These are phyloP conservation scores for Pseudoscleropodium purum DNA, from an alignment of 225 moss, liverwort and hornwort species.

Conservation along the genomic window DNA sequence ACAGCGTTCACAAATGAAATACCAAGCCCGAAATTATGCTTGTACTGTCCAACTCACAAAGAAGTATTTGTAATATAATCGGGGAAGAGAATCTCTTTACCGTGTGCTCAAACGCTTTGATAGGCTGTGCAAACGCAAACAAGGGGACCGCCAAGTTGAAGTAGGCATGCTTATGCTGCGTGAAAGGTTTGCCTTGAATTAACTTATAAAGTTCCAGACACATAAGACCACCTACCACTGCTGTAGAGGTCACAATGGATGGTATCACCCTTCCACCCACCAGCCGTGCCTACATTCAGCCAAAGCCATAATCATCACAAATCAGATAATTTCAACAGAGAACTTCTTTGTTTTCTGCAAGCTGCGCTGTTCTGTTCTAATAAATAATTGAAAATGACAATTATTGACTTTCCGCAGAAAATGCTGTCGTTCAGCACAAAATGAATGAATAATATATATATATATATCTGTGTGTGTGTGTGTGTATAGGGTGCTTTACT, in stretches of 20 bases:
- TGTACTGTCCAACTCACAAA: neutral
- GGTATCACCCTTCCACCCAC: constrained; percentile 82
- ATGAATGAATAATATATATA: neutral
- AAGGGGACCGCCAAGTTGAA: constrained; percentile 88
- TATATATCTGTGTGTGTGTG: too few relatives aligned
- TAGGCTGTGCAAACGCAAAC: constrained; percentile 74
- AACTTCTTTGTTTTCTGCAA: neutral
- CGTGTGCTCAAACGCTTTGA: constrained; percentile 69
- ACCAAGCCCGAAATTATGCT: neutral
- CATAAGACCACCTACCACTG: constrained; percentile 92
- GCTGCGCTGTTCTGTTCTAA: neutral
- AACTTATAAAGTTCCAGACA: constrained; percentile 92
- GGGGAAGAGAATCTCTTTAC: constrained; percentile 8
- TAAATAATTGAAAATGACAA: neutral
- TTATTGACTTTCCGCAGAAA: neutral
- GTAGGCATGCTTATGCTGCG: constrained; percentile 69
- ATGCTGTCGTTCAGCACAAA: neutral
- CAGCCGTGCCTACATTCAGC: constrained; percentile 59
- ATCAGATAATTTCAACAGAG: neutral
- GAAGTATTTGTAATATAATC: neutral
- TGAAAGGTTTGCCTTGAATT: constrained; percentile 58
- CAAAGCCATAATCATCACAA: neutral
- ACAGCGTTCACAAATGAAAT: neutral
- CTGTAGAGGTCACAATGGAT: constrained; percentile 79
- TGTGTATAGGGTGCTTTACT: neutral